A percentile compares a stretch with the other conserved stretches of the same genome.
Conservation (phyloP, 2,329 filamentous ascomycete genomes). For the Thielaviopsis musarum region DNA sequence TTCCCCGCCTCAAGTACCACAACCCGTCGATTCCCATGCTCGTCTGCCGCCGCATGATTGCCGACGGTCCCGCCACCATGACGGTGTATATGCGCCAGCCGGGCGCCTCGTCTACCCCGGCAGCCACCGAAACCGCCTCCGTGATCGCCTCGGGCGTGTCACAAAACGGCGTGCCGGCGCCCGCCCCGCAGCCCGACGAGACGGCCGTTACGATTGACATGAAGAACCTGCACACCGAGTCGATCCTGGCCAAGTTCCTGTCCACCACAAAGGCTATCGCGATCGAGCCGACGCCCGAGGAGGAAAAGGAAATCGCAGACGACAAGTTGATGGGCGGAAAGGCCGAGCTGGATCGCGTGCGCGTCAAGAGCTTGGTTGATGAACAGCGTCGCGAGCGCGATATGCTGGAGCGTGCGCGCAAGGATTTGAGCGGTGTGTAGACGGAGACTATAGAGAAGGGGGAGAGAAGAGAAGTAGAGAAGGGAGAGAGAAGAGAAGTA, state of each 20-base stretch:
- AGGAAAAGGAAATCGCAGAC: slow-evolving; percentile 29
- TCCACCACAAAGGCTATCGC: slow-evolving; percentile 41
- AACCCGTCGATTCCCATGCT: slow-evolving; percentile 77
- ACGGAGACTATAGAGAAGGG: slow-evolving; percentile 6
- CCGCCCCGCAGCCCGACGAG: slow-evolving; percentile 30
- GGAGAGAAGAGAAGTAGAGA: too few relatives aligned
- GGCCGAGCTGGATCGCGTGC: slow-evolving; percentile 4
- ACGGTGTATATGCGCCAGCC: slow-evolving; percentile 43
- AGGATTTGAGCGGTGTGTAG: slow-evolving; percentile 2
- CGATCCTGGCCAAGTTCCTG: slow-evolving; percentile 48
- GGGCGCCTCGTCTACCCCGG: slow-evolving; percentile 16
- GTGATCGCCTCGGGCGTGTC: slow-evolving; percentile 29
- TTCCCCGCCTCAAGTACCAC: slow-evolving; percentile 83
- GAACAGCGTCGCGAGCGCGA: slow-evolving; percentile 8
- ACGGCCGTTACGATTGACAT: slow-evolving; percentile 42
- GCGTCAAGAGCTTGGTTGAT: slow-evolving; percentile 5
- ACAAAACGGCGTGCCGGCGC: slow-evolving; percentile 26
- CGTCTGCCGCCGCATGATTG: slow-evolving; percentile 49
- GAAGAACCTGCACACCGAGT: slow-evolving; percentile 40
- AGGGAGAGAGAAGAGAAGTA: slow-evolving; percentile 19
- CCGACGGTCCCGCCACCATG: slow-evolving; percentile 40
- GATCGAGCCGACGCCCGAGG: slow-evolving; percentile 40
- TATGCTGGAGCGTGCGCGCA: slow-evolving; percentile 10
- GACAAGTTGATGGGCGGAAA: background rate
- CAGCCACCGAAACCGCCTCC: slow-evolving; percentile 22